A percentile compares a stretch with the other conserved stretches of the same genome.
Conservation (phyloP, 306 rosid species). For the Cucurbita argyrosperma region DNA sequence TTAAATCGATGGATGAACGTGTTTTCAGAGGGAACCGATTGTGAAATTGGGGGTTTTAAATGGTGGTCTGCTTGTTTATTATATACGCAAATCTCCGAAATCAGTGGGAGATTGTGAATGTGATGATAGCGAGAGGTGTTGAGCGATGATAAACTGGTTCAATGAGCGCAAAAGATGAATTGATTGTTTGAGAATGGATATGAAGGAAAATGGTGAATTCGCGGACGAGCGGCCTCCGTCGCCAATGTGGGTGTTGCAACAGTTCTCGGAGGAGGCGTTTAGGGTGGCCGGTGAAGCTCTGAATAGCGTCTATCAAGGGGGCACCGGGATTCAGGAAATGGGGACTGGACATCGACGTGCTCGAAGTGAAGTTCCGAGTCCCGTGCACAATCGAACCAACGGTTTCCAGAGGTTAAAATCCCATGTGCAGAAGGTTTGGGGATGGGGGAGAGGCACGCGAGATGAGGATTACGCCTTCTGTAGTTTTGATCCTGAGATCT, state of each 20-base stretch:
- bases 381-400: slow-evolving; percentile 24
- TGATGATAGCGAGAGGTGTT: slow-evolving; percentile 6
- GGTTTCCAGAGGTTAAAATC: slow-evolving; percentile 54
- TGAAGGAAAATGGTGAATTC: slow-evolving; percentile 37
- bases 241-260: slow-evolving; percentile 41
- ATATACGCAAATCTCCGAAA: slow-evolving; percentile 4
- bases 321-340: slow-evolving; percentile 19
- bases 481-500: slow-evolving; percentile 66
- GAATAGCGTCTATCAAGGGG: slow-evolving; percentile 23
- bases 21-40: not conserved
- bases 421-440: slow-evolving; percentile 60
- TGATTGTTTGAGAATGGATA: slow-evolving; percentile 34
- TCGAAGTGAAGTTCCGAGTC: slow-evolving; percentile 41
- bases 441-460: slow-evolving; percentile 34
- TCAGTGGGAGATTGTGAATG: slow-evolving; percentile 15
- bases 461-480: slow-evolving; percentile 19
- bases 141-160: slow-evolving; percentile 9
- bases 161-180: slow-evolving; percentile 26
- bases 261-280: slow-evolving; percentile 48
- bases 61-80: slow-evolving; percentile 11
- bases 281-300: slow-evolving; percentile 57
- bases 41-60: slow-evolving; percentile 1
- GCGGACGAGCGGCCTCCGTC: slow-evolving; percentile 31
- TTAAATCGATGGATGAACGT: slow-evolving; percentile 14
- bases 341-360: slow-evolving; percentile 42